A percentile compares a stretch with the other conserved stretches of the same genome.
Conservation (phyloP, 805 yeast genomes). For the Myxozyma udenii region DNA sequence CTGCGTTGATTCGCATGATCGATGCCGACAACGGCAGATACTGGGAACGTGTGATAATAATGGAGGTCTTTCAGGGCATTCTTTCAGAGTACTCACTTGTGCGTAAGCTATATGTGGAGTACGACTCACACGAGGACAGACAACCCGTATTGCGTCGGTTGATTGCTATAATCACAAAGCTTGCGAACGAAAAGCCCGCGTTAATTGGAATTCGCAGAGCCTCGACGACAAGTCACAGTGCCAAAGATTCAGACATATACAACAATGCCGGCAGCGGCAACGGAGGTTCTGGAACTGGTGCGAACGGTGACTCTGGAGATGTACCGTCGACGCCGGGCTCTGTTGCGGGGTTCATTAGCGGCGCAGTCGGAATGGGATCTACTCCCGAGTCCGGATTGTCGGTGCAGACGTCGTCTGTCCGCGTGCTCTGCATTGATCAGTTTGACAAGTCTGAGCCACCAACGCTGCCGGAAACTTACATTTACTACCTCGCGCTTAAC, state of each 20-base stretch:
- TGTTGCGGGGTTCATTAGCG: slow-evolving; percentile 22
- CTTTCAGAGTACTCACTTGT: slow-evolving; percentile 56
- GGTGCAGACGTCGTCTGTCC: slow-evolving; percentile 24
- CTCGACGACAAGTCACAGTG: slow-evolving; percentile 10
- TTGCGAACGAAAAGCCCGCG: slow-evolving; percentile 40
- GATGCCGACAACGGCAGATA: slow-evolving; percentile 53
- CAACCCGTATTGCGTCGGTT: slow-evolving; percentile 61
- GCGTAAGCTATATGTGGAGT: slow-evolving; percentile 53
- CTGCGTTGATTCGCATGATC: slow-evolving; percentile 70
- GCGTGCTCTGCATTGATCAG: slow-evolving; percentile 61
- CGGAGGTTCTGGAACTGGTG: background rate
- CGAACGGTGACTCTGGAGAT: slow-evolving; percentile 1
- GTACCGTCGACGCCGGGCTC: slow-evolving; percentile 6
- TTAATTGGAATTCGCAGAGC: slow-evolving; percentile 35
- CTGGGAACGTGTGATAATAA: slow-evolving; percentile 73
- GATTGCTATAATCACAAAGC: slow-evolving; percentile 43
- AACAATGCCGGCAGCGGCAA: background rate
- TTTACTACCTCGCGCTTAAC: slow-evolving; percentile 54
- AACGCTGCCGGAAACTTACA: slow-evolving; percentile 57
- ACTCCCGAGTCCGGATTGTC: slow-evolving; percentile 19
- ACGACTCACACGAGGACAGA: slow-evolving; percentile 57
- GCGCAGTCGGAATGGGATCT: slow-evolving; percentile 12
- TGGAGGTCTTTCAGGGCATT: slow-evolving; percentile 67
- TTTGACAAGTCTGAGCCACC: slow-evolving; percentile 84
- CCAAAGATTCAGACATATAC: background rate